phyloP scores from a whole-genome alignment of 2,329 filamentous ascomycete genomes.

The Fusarium fujikuroi region DNA sequence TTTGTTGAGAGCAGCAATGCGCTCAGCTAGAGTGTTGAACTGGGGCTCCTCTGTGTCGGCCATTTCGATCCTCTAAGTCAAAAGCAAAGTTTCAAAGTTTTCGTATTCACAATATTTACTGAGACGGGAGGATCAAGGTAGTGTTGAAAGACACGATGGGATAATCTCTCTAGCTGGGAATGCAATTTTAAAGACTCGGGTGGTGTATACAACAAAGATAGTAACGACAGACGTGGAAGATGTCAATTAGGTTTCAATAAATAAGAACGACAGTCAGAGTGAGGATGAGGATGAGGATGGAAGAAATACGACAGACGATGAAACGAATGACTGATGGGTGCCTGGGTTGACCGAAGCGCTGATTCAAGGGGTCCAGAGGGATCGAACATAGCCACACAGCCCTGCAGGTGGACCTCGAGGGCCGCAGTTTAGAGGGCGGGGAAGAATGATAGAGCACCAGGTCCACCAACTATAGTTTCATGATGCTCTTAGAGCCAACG shows the following conservation, averaged over 20 bases:
- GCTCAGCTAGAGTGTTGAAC: constrained; percentile 69
- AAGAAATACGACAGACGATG: constrained; percentile 7
- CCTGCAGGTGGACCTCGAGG: constrained; percentile 39
- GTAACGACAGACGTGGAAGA: constrained; percentile 19
- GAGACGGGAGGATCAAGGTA: background rate
- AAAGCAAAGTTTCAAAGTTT: background rate
- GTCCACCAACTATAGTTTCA: constrained; percentile 36
- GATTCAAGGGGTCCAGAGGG: constrained; percentile 33
- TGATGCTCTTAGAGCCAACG: constrained; percentile 32
- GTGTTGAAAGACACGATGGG: background rate
- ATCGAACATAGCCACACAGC: constrained; percentile 42
- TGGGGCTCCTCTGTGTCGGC: constrained; percentile 70
- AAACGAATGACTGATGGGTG: constrained; percentile 13
- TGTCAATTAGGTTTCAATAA: constrained; percentile 7
- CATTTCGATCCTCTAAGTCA: constrained; percentile 54
- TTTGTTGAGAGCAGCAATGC: constrained; percentile 71
- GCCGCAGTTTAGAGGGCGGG: constrained; percentile 31
- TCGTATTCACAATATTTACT: background rate
- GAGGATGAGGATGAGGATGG: background rate
- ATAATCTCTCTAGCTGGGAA: background rate
- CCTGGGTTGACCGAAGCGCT: constrained; percentile 22
- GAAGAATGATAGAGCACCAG: constrained; percentile 9
- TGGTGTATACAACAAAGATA: background rate
- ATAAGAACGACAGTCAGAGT: constrained; percentile 3
- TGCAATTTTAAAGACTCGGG: background rate